Percentiles rank a stretch among this genome's conserved stretches.
Evolutionary conservation across 2,329 filamentous ascomycete species (phyloP).

Genomic region (Ascochyta pisi): DNA sequence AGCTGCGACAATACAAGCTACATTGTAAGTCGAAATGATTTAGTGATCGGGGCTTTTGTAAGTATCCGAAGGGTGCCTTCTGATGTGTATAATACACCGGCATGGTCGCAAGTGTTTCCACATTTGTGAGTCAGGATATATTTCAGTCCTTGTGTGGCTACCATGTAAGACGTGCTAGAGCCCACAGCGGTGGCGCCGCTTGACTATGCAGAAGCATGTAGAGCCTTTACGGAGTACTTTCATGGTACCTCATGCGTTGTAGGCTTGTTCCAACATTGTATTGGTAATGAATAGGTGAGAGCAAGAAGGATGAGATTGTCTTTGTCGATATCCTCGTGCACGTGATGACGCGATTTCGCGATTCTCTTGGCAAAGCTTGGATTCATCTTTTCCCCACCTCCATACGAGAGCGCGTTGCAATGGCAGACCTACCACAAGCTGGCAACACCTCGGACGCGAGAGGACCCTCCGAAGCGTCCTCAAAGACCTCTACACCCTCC

Average conservation of each 20-base stretch:
- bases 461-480: not conserved
- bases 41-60: conserved; percentile 39
- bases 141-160: too few species aligned
- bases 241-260: too few species aligned
- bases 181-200: too few species aligned
- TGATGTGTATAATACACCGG: conserved; percentile 30
- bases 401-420: not conserved
- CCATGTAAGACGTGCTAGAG: too few species aligned
- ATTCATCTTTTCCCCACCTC: not conserved
- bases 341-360: conserved; percentile 10
- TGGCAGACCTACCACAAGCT: not conserved
- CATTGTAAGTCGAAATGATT: conserved; percentile 18
- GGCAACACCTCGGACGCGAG: not conserved
- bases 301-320: too few species aligned
- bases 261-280: too few species aligned
- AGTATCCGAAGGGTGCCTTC: conserved; percentile 30
- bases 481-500: not conserved
- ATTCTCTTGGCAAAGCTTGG: conserved; percentile 3
- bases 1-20: too few species aligned
- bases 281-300: too few species aligned
- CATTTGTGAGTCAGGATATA: too few species aligned
- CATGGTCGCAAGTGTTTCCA: too few species aligned
- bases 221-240: too few species aligned
- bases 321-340: not conserved
- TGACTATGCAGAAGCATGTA: too few species aligned